Base-by-base conservation (phyloP, 495 filamentous ascomycete species). In the Penicillium paradoxum region DNA sequence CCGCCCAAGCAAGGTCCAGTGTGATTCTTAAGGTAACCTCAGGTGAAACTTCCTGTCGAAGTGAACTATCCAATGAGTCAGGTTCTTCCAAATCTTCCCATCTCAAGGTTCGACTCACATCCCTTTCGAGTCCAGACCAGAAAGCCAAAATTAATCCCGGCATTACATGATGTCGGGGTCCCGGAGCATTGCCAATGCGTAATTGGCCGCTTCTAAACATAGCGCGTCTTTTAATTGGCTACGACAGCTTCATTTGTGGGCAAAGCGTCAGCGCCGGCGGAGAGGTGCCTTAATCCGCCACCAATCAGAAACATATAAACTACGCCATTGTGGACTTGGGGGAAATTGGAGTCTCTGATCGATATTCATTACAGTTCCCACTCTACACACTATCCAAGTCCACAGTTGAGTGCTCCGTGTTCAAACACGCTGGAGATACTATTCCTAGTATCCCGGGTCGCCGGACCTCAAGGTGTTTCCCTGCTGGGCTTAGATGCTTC, bases 201-300 rank as follows among this genome's bases (percentile, higher is more conserved):
- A n/a, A 65, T 65, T 65, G 56, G 62, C 39, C 25, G 53, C 58
- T 62, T 57, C 59, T 63, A 44, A 44, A 44, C 24, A 44, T 44
- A 44, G 41, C n/a, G 41, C 4, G n/a, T 27, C n/a, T 17, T 22
- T 22, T n/a, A 18, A 44, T 44, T 44, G 41, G 41, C n/a, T n/a
- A 15, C 15, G 41, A 14, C 43, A 38, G 54, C 49, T 32, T 40
- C 53, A 15, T 29, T 53, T 25, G 25, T 18, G 39, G 51, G 45
- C 18, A 45, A 60, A 51, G 57, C 45, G 58, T 61, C 51, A 36
- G 32, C 30, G 39, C 55, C 51, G 56, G 50, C 53, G 55, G 62
- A 46, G 46, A 51, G 37, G 44, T 44, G 44, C 43, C 9, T 39
- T 36, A 14, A 54, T 51, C 59, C 59, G 46, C 56, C 10, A 33